Evolutionary conservation across 139 green algal genomes (phyloP).

Genomic region (Eudorina sp.): DNA sequence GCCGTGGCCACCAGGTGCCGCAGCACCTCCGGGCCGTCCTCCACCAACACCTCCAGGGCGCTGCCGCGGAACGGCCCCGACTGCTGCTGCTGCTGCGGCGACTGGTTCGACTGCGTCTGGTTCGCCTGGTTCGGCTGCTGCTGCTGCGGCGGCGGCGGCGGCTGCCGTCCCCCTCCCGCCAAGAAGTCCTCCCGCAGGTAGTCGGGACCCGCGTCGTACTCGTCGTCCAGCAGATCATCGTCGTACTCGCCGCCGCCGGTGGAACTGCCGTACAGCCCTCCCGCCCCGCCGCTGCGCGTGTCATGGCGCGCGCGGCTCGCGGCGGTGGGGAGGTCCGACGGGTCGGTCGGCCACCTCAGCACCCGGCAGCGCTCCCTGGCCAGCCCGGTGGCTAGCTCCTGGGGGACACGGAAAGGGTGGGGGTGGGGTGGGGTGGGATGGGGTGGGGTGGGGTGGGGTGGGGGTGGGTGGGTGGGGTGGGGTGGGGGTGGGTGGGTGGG

Average conservation of each 20-base stretch:
- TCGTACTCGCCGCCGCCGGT: background rate
- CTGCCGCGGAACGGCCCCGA: conserved; percentile 72
- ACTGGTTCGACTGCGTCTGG: background rate
- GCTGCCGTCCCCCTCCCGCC: background rate
- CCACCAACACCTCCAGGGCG: conserved; percentile 89
- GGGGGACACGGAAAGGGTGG: too few relatives aligned
- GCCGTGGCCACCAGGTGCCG: conserved; percentile 66
- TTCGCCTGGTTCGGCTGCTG: background rate
- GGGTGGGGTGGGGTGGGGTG: too few relatives aligned
- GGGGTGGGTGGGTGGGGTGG: too few relatives aligned
- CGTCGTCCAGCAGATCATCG: background rate
- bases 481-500: too few relatives aligned
- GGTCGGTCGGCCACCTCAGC: conserved; percentile 27
- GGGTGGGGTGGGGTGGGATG: too few relatives aligned
- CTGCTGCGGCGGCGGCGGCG: background rate
- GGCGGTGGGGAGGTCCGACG: background rate
- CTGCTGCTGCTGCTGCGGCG: background rate
- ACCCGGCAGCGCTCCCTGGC: conserved; percentile 26
- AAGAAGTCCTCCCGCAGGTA: conserved; percentile 10
- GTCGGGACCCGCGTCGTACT: conserved; percentile 5
- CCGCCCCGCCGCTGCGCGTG: background rate
- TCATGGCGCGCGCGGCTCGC: too few relatives aligned
- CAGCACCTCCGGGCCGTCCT: conserved; percentile 76
- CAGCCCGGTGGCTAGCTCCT: conserved; percentile 81
- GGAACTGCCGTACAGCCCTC: background rate